Evolutionary conservation across 768 basidiomycete species (phyloP), one percentile per base, ranked within the genome.

Genomic region (Suillus weaverae): DNA sequence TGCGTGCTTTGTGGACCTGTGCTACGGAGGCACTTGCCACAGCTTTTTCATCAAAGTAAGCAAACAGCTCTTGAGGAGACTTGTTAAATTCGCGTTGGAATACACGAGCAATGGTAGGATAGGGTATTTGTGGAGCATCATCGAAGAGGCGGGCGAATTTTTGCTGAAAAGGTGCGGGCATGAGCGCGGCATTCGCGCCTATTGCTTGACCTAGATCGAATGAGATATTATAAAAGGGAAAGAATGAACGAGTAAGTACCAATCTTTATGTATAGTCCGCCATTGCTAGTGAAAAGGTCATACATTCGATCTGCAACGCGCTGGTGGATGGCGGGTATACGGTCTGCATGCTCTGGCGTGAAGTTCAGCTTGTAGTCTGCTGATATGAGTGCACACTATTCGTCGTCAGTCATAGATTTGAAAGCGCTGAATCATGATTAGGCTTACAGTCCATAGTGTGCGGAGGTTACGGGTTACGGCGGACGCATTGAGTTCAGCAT

Each of bases 321-420:
- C 68, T 92, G 86, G 67, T 98, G 96, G 3, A 98, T 79, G 33
- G 86, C 82, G 7, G 92, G 90, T 71, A 97, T 95, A 60, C 81
- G 76, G 33, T 91, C 86, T 0, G 85, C 86, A 65, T 89, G 89
- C 55, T 84, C 84, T 0, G 89, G 87, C 10, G 82, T 87, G 69
- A 97, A 97, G 77, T 96, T 95, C 60, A 90, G 74, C 72, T 98
- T 97, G 80, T 95, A 97, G 79, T 93, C 90, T 64, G 87, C 66
- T 7, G 90, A 89, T 55, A 93, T 89, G 65, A 86, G 72, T 13
- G 85, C 81, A 67, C 90, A 92, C 89, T 91, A 56, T 18, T 57
- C n/a, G 3, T 44, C 22, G 18, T 26, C 13, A 38, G 64, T 59
- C 35, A 44, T 69, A 66, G 22, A 54, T 48, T 46, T 36, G 36